These are phyloP conservation scores for Tagetes erecta DNA, from an alignment of 129 eudicot genomes.

Conservation along the genomic window DNA sequence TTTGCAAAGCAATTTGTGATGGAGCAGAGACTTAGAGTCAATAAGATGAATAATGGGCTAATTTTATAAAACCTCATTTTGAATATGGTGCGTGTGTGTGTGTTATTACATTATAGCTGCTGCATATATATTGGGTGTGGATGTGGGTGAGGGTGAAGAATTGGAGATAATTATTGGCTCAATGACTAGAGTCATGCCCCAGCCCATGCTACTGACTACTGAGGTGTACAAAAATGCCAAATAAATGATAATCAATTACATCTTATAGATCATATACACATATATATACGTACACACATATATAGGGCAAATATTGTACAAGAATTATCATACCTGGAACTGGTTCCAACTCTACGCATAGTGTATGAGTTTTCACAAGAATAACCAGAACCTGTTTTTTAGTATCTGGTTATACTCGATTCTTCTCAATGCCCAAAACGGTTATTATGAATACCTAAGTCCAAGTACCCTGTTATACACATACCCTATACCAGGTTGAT, in stretches of 20 bases:
- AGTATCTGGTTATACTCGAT: too few relatives aligned
- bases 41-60: constrained; percentile 19
- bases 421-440: too few relatives aligned
- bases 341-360: too few relatives aligned
- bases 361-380: too few relatives aligned
- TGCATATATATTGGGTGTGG: constrained; percentile 19
- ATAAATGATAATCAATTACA: not conserved
- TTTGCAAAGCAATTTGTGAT: constrained; percentile 20
- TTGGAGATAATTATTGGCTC: constrained; percentile 34
- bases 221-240: constrained; percentile 27
- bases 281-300: too few relatives aligned
- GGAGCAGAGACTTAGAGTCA: constrained; percentile 21
- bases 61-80: constrained; percentile 34
- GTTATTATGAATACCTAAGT: too few relatives aligned
- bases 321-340: too few relatives aligned
- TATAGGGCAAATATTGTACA: too few relatives aligned
- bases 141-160: not conserved
- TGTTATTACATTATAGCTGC: constrained; percentile 15
- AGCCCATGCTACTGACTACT: constrained; percentile 34
- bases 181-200: constrained; percentile 28
- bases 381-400: too few relatives aligned
- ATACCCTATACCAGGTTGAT: too few relatives aligned
- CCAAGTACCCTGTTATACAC: too few relatives aligned
- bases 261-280: too few relatives aligned
- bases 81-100: constrained; percentile 12